Percentiles rank a stretch among this genome's conserved stretches.
phyloP scores from a whole-genome alignment of 352 stramenopile species.

The Thraustochytrium sp. region DNA sequence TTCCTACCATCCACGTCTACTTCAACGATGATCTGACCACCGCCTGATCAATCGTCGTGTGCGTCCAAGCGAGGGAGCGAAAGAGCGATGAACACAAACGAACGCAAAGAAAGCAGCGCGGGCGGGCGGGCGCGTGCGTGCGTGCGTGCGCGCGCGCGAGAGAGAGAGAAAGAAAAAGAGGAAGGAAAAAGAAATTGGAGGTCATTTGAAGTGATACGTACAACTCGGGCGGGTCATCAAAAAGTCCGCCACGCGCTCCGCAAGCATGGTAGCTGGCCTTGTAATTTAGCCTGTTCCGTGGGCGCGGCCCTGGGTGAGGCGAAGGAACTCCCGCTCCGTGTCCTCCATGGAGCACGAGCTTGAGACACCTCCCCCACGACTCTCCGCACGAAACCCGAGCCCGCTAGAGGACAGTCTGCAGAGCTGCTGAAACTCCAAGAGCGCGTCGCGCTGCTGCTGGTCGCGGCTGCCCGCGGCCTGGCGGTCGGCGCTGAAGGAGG shows the following conservation, averaged over 20 bases:
- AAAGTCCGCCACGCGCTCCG: no score
- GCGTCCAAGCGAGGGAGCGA: not conserved
- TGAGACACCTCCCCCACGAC: not conserved
- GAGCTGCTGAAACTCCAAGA: not conserved
- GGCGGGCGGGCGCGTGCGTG: no score
- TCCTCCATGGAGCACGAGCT: not conserved
- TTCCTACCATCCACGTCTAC: slow-evolving; percentile 79
- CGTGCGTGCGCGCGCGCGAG: no score
- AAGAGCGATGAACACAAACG: no score
- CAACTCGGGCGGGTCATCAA: no score
- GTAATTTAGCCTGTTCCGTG: no score
- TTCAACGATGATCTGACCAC: slow-evolving; percentile 83
- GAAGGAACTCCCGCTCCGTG: not conserved
- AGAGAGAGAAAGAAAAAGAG: slow-evolving; percentile 39
- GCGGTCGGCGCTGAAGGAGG: not conserved
- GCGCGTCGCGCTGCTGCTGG: not conserved
- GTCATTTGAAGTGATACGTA: no score
- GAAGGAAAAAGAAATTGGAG: slow-evolving; percentile 7
- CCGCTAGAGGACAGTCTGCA: not conserved
- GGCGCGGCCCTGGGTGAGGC: no score
- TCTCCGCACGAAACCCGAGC: not conserved
- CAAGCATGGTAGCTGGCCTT: no score
- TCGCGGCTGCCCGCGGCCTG: not conserved
- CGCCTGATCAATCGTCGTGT: slow-evolving; percentile 42
- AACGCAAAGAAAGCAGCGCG: no score